phyloP scores from a whole-genome alignment of 306 rosid species.

The Ammopiptanthus mongolicus region DNA sequence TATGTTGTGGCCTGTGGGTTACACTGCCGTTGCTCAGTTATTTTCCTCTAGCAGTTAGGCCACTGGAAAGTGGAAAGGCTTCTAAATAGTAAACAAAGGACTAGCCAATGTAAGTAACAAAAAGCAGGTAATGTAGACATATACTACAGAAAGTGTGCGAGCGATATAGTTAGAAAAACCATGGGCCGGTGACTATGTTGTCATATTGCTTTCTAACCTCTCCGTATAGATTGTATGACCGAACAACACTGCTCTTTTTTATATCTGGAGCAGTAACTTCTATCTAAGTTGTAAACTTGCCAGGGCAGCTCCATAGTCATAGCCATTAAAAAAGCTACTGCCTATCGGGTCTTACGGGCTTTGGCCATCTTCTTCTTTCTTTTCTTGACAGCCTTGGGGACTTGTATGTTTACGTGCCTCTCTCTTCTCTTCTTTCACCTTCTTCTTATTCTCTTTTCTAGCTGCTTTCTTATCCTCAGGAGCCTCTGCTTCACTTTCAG shows the following conservation, averaged over 20 bases:
- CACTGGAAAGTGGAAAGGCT: no score
- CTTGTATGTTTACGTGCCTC: constrained; percentile 71
- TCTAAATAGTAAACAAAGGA: no score
- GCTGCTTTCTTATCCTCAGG: constrained; percentile 74
- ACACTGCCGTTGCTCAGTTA: no score
- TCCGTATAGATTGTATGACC: not conserved
- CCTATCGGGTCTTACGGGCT: constrained; percentile 59
- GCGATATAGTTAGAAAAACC: not conserved
- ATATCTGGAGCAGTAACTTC: not conserved
- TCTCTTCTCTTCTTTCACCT: constrained; percentile 85
- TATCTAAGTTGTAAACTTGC: not conserved
- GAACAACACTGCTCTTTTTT: not conserved
- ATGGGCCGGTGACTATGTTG: not conserved
- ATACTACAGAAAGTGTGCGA: not conserved
- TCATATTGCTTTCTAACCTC: constrained; percentile 1
- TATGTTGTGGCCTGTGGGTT: no score
- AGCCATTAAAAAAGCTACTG: not conserved
- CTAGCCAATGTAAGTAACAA: no score
- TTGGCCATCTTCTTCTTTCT: constrained; percentile 65
- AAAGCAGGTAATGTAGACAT: not conserved
- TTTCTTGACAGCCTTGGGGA: constrained; percentile 78
- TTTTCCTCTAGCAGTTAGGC: no score
- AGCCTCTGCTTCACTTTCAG: constrained; percentile 33
- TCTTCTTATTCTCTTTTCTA: constrained; percentile 78
- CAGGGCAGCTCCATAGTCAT: not conserved